Base-by-base conservation (phyloP, 495 filamentous ascomycete species). In the Hyphodiscus hymeniophilus region DNA sequence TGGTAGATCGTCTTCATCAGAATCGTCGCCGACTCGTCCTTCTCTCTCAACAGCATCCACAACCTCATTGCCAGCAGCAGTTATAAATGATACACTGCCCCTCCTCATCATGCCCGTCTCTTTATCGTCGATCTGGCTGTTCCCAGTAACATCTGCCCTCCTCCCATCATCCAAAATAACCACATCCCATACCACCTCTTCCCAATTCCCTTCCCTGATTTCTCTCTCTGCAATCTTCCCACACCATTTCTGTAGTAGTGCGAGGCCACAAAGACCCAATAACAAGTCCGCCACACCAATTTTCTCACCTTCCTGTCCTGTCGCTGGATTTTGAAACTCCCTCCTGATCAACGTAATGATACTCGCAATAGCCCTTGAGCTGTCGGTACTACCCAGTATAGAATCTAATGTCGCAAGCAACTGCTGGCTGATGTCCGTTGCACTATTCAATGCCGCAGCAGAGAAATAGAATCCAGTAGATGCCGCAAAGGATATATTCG, bases 171-270 rank as follows among this genome's bases (percentile, higher is more conserved):
- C 75, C 16, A 84, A 59, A 24, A 89, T 77, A 36, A 89, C 80
- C n/a, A 87, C 79, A 66, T 90, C 85, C 85, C 85, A 90, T 8
- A 89, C 69, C 21, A 76, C 64, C 55, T 87, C 84, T 40, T 83
- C 74, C 11, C 71, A 71, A 36, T 68, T 63, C 24, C 71, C 68
- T 1, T 70, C 64, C 15, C 68, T 72, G 15, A 67, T 60, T 23
- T 81, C 70, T 40, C 73, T 66, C 45, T 82, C 75, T 16, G 79
- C 76, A 43, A 74, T 71, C 31, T 70, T 76, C 47, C 70, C 74
- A 28, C 82, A 82, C 71, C 79, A 79, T 24, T 76, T 72, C 54
- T 89, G 85, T 36, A 90, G 60, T 43, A 87, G 74, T 1, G 82
- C 85, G 48, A 90, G 76, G 7, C 80, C 83, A 42, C 84, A 77